Evolutionary conservation across 495 filamentous ascomycete species (phyloP).

Genomic region (Darksidea phi): DNA sequence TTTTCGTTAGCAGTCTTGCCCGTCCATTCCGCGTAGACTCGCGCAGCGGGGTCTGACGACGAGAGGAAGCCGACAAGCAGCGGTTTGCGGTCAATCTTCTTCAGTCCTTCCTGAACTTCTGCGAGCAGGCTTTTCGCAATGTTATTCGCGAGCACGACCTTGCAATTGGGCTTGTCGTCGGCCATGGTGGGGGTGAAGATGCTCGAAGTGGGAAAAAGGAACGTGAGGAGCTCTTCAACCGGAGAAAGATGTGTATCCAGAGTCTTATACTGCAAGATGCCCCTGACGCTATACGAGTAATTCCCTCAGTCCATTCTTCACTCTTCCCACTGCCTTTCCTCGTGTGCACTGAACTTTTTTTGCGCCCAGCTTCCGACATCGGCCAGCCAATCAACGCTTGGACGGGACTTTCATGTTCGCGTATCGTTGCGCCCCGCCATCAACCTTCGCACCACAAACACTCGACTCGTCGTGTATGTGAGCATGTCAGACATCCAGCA

Average conservation of each 20-base stretch:
- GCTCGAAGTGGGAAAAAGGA: conserved; percentile 1
- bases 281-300: no score
- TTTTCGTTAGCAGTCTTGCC: conserved; percentile 91
- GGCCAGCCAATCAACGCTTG: conserved; percentile 23
- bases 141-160: conserved; percentile 81
- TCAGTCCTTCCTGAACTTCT: conserved; percentile 72
- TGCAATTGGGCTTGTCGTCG: conserved; percentile 62
- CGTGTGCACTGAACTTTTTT: conserved; percentile 4
- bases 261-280: no score
- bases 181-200: conserved; percentile 21
- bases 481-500: conserved; percentile 62
- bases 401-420: neutral
- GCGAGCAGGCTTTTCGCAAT: conserved; percentile 75
- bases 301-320: neutral
- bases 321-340: neutral
- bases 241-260: neutral
- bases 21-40: conserved; percentile 96
- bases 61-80: conserved; percentile 87
- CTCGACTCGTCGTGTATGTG: conserved; percentile 3
- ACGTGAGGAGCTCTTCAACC: neutral
- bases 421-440: neutral
- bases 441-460: neutral
- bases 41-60: conserved; percentile 83
- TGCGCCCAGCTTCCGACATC: conserved; percentile 29
- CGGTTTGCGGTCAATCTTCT: conserved; percentile 66